Percentiles rank a stretch among this genome's conserved stretches.
These are phyloP conservation scores for Blastobotrys buckinghamii DNA, from an alignment of 1,139 yeast genomes.

Conservation along the genomic window DNA sequence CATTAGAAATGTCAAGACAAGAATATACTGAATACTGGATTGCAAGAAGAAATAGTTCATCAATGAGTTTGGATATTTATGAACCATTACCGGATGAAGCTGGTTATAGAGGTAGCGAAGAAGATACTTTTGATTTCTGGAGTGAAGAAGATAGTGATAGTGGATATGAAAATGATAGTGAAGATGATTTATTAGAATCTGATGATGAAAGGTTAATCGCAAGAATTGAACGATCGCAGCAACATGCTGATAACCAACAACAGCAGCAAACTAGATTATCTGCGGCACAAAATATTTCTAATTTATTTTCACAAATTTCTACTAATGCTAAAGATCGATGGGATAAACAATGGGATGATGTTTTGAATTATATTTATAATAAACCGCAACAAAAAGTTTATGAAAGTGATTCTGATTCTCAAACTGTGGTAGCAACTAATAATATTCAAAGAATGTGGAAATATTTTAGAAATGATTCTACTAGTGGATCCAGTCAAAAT, in stretches of 20 bases:
- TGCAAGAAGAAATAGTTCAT: slow-evolving; percentile 18
- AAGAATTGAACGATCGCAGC: not conserved
- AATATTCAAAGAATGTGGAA: slow-evolving; percentile 21
- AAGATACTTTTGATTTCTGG: slow-evolving; percentile 2
- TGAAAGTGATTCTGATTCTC: slow-evolving; percentile 19
- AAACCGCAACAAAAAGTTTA: not conserved
- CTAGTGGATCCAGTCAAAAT: not conserved
- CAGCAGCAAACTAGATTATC: slow-evolving; percentile 3
- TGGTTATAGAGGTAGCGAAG: not conserved
- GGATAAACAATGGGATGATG: slow-evolving; percentile 27
- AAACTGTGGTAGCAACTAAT: slow-evolving; percentile 16
- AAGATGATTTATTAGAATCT: slow-evolving; percentile 17
- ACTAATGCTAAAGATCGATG: slow-evolving; percentile 25
- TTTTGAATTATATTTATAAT: slow-evolving; percentile 21
- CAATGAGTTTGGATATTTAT: slow-evolving; percentile 18
- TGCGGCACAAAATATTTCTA: slow-evolving; percentile 23
- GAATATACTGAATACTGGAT: slow-evolving; percentile 20
- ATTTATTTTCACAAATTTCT: slow-evolving; percentile 22
- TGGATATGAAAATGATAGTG: slow-evolving; percentile 34
- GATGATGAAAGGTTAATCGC: slow-evolving; percentile 12
- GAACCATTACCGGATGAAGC: slow-evolving; percentile 2
- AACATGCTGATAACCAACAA: not conserved
- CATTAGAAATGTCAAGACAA: slow-evolving; percentile 24
- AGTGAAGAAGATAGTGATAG: slow-evolving; percentile 26
- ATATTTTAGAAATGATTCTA: slow-evolving; percentile 14